Percentiles rank a stretch among this genome's conserved stretches.
These are phyloP conservation scores for Ustilago esculenta DNA, from an alignment of 1,284 basidiomycete species.

Conservation along the genomic window DNA sequence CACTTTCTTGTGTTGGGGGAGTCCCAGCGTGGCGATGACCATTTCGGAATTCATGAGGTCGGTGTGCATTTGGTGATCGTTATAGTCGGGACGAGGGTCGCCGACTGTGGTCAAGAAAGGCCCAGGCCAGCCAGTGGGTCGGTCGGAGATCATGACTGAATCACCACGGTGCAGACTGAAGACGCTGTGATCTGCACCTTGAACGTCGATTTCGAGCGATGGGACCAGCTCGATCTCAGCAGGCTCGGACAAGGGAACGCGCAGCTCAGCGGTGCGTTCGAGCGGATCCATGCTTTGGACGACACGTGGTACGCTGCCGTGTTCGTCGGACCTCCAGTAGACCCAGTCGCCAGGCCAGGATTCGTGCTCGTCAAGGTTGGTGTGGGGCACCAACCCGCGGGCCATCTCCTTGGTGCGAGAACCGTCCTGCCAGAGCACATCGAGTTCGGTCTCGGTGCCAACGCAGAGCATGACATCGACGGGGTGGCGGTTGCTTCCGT, in stretches of 20 bases:
- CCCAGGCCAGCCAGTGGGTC: slow-evolving; percentile 73
- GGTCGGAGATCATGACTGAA: slow-evolving; percentile 77
- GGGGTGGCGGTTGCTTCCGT: slow-evolving; percentile 33
- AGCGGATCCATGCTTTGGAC: slow-evolving; percentile 72
- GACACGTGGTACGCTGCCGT: slow-evolving; percentile 73
- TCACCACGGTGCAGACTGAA: slow-evolving; percentile 84
- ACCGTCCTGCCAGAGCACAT: slow-evolving; percentile 91
- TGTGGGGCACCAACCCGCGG: slow-evolving; percentile 79
- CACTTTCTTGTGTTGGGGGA: background rate
- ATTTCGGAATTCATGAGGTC: slow-evolving; percentile 35
- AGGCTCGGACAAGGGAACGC: slow-evolving; percentile 47
- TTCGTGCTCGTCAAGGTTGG: slow-evolving; percentile 69
- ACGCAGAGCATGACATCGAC: slow-evolving; percentile 70
- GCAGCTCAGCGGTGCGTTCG: slow-evolving; percentile 62
- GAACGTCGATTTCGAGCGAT: slow-evolving; percentile 85
- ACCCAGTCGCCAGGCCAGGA: slow-evolving; percentile 82
- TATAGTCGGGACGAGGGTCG: slow-evolving; percentile 40
- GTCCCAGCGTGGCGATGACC: slow-evolving; percentile 6
- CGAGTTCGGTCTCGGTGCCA: slow-evolving; percentile 76
- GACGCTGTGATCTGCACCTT: slow-evolving; percentile 70
- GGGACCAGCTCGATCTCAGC: slow-evolving; percentile 76
- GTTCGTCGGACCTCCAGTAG: slow-evolving; percentile 81
- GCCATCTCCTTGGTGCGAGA: slow-evolving; percentile 73
- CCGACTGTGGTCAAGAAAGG: slow-evolving; percentile 43
- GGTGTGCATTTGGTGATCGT: slow-evolving; percentile 24